Percentiles rank a stretch among this genome's conserved stretches.
phyloP scores from a whole-genome alignment of 495 filamentous ascomycete genomes.

The Collariella sp. region DNA sequence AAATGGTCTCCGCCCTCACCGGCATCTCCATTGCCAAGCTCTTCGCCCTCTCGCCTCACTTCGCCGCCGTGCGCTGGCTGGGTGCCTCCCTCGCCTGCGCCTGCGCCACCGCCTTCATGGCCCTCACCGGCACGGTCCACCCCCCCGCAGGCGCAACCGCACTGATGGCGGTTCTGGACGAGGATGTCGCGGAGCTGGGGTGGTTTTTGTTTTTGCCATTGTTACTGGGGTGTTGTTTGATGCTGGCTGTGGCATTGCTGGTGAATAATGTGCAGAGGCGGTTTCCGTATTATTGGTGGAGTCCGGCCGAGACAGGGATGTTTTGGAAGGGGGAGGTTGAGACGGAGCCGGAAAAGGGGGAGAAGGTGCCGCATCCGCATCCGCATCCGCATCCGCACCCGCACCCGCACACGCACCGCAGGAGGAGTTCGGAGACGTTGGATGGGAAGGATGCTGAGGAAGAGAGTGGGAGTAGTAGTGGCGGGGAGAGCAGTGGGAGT shows the following conservation, averaged over 20 bases:
- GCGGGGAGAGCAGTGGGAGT: no score
- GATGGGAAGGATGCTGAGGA: constrained; percentile 10
- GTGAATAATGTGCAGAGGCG: constrained; percentile 69
- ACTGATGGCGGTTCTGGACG: constrained; percentile 61
- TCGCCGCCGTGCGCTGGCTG: constrained; percentile 52
- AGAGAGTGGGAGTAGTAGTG: not conserved
- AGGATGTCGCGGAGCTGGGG: constrained; percentile 48
- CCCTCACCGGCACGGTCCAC: constrained; percentile 68
- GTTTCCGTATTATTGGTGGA: constrained; percentile 78
- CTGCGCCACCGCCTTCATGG: constrained; percentile 62
- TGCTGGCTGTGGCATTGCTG: constrained; percentile 57
- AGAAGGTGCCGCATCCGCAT: not conserved
- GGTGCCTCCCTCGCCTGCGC: constrained; percentile 64
- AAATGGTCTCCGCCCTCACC: constrained; percentile 56
- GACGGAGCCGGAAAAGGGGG: not conserved
- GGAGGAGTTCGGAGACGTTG: no score
- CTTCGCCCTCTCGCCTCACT: constrained; percentile 51
- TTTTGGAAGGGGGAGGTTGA: constrained; percentile 15
- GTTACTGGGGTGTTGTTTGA: constrained; percentile 53
- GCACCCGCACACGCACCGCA: no score
- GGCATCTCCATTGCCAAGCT: constrained; percentile 62
- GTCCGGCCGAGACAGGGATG: constrained; percentile 36
- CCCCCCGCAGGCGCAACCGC: constrained; percentile 87
- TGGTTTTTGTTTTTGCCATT: constrained; percentile 68
- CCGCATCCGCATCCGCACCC: no score